Base-by-base conservation (phyloP, 2,329 filamentous ascomycete species). In the Thyridium curvatum region DNA sequence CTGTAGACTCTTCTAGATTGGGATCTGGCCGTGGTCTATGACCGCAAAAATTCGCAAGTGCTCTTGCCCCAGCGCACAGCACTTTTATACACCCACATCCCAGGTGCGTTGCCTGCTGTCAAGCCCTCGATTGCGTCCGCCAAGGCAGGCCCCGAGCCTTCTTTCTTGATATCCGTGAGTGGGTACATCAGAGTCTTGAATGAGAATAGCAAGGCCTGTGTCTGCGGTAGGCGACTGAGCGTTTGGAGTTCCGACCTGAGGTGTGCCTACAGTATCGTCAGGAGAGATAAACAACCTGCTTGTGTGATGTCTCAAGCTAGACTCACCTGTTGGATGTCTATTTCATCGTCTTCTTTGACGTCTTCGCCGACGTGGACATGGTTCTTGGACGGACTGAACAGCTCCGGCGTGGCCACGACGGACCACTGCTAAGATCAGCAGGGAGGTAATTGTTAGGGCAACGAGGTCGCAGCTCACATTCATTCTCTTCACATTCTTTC, bases 131-230 rank as follows among this genome's bases (percentile, higher is more conserved):
- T 69, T 0, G 72, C 71, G 30, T 72, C 65, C 0, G 71, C 71
- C 13, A 77, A 53, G 26, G 63, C 52, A 1, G 55, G 56, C 0
- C 71, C 72, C 2, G 65, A 50, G 0, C 69, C 72, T 35, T 77
- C 72, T 1, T 52, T 59, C 46, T 68, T 74, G 48, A 77, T 61
- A 3, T 72, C 60, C 8, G 52, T 43, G 0, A 77, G 42, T 0
- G 67, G 64, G 36, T 74, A 75, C 13, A 74, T 41, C 41, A 74
- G 74, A 0, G 72, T 75, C 55, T 77, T 76, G 59, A 77, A 74
- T 9, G 70, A 71, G 51, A 77, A 77, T 12, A 77, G 49, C 2
- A 77, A 52, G 1, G 68, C 66, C 3, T 52, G 50, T 0, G 66
- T 71, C 40, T 59, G 48, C 1, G 72, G 72, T 8, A 77, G 58